A percentile compares a stretch with the other conserved stretches of the same genome.
These are phyloP conservation scores for Viola pubescens DNA, from an alignment of 441 rosid species.

Conservation along the genomic window DNA sequence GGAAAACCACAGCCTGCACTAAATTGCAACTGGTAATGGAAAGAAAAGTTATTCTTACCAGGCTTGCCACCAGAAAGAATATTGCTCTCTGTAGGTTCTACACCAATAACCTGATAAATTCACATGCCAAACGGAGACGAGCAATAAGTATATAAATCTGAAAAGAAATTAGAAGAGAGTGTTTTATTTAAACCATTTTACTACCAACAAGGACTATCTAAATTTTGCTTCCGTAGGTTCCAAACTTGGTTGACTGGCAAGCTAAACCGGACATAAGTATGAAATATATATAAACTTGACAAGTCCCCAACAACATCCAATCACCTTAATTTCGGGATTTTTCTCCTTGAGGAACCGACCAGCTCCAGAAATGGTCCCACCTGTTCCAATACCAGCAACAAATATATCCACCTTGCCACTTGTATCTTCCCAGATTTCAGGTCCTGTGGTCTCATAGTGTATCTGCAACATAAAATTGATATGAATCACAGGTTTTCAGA, in stretches of 20 bases:
- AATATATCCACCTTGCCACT: conserved; percentile 87
- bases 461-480: conserved; percentile 37
- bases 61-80: conserved; percentile 97
- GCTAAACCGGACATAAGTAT: neutral
- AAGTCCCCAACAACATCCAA: conserved; percentile 3
- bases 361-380: conserved; percentile 88
- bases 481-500: neutral
- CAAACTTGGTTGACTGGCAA: conserved; percentile 3
- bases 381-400: conserved; percentile 92
- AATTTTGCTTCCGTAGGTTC: conserved; percentile 3
- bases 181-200: conserved; percentile 6
- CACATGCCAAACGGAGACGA: conserved; percentile 18
- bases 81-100: conserved; percentile 87
- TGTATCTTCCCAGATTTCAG: conserved; percentile 97
- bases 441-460: conserved; percentile 96
- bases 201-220: conserved; percentile 4
- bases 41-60: conserved; percentile 38
- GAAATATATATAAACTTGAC: conserved; percentile 2
- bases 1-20: conserved; percentile 7
- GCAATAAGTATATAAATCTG: neutral
- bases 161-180: conserved; percentile 2
- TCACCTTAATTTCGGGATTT: conserved; percentile 79
- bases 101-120: conserved; percentile 67
- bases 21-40: conserved; percentile 8
- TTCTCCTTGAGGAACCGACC: conserved; percentile 76